These are phyloP conservation scores for Fusarium avenaceum DNA, from an alignment of 2,329 filamentous ascomycete species.

Conservation along the genomic window DNA sequence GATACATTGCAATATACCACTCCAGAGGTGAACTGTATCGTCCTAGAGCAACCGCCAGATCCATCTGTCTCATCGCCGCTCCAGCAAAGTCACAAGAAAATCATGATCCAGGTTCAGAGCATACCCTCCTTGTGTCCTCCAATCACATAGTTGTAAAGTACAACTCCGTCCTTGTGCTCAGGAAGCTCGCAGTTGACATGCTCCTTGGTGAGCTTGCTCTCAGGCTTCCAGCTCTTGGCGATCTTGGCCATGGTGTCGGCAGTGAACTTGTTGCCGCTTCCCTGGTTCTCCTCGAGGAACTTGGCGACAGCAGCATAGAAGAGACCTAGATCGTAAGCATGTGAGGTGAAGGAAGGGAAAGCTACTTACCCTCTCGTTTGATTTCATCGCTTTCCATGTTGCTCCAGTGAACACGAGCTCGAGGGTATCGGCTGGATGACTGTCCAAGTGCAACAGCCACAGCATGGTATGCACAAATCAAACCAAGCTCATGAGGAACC, in stretches of 20 bases:
- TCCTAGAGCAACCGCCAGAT: too few relatives aligned
- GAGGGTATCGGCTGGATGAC: neutral
- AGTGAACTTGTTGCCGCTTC: neutral
- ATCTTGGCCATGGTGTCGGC: neutral
- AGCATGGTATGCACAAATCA: neutral
- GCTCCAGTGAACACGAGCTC: neutral
- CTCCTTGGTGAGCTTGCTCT: neutral
- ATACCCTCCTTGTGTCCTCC: neutral
- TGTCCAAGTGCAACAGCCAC: fast-evolving
- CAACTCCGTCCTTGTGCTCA: neutral
- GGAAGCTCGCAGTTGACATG: neutral
- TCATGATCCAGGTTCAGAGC: neutral
- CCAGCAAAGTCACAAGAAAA: too few relatives aligned
- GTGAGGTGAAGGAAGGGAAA: neutral
- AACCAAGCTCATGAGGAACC: too few relatives aligned
- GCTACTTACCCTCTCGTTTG: neutral
- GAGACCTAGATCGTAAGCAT: neutral
- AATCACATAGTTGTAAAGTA: conserved; percentile 2
- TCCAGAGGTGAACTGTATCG: too few relatives aligned
- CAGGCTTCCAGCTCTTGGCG: neutral
- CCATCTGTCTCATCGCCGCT: too few relatives aligned
- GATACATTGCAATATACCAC: too few relatives aligned
- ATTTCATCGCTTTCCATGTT: neutral
- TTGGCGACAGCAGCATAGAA: neutral
- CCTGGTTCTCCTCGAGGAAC: neutral